phyloP scores from a whole-genome alignment of 805 yeast genomes.

The Tetrapisispora phaffii region DNA sequence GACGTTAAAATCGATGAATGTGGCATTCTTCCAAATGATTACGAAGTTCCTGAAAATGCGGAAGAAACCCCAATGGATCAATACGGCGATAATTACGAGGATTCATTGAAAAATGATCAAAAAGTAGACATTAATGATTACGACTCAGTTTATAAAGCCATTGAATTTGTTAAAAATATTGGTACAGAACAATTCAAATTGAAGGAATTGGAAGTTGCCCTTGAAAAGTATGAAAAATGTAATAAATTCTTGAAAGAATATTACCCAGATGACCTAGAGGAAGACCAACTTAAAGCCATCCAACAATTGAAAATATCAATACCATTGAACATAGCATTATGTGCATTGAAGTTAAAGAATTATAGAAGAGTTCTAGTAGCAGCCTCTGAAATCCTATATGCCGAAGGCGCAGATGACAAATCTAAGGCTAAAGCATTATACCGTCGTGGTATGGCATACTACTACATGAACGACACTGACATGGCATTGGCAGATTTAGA shows the following conservation, averaged over 20 bases:
- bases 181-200: slow-evolving; percentile 70
- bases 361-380: slow-evolving; percentile 46
- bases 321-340: slow-evolving; percentile 64
- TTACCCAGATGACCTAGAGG: slow-evolving; percentile 47
- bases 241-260: slow-evolving; percentile 58
- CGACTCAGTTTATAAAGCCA: slow-evolving; percentile 59
- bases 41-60: slow-evolving; percentile 36
- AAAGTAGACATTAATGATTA: slow-evolving; percentile 49
- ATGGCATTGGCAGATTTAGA: slow-evolving; percentile 58
- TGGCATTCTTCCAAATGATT: slow-evolving; percentile 64
- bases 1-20: slow-evolving; percentile 68
- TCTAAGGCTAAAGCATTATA: slow-evolving; percentile 77
- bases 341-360: slow-evolving; percentile 53
- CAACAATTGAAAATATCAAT: slow-evolving; percentile 52
- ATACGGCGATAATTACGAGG: slow-evolving; percentile 78
- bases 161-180: slow-evolving; percentile 55
- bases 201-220: slow-evolving; percentile 47
- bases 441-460: slow-evolving; percentile 73
- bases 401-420: slow-evolving; percentile 47
- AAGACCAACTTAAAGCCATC: slow-evolving; percentile 41
- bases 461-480: slow-evolving; percentile 55
- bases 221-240: slow-evolving; percentile 65
- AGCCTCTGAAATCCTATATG: slow-evolving; percentile 57
- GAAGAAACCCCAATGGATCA: slow-evolving; percentile 52
- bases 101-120: slow-evolving; percentile 63